These are phyloP conservation scores for Fibroporia radiculosa DNA, from an alignment of 768 basidiomycete species.

Conservation along the genomic window DNA sequence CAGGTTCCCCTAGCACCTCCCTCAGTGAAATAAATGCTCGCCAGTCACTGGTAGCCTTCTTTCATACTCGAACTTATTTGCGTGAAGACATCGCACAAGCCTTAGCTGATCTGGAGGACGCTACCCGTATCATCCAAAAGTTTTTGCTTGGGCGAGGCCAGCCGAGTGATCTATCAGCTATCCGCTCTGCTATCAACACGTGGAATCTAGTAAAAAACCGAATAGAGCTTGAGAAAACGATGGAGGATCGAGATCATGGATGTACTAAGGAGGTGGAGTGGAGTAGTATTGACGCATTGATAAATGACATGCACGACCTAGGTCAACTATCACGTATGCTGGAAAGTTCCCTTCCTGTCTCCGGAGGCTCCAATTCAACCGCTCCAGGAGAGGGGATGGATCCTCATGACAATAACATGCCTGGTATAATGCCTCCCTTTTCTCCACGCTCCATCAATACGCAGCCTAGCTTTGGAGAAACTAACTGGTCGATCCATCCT, in stretches of 20 bases:
- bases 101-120: constrained; percentile 58
- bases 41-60: constrained; percentile 72
- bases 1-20: constrained; percentile 82
- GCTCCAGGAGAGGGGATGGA: not conserved
- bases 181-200: constrained; percentile 51
- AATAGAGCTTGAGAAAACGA: constrained; percentile 46
- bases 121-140: constrained; percentile 67
- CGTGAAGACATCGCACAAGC: constrained; percentile 52
- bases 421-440: not conserved
- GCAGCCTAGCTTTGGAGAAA: constrained; percentile 16
- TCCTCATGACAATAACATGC: not conserved
- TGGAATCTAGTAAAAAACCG: constrained; percentile 50
- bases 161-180: constrained; percentile 52
- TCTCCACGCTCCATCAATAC: constrained; percentile 2
- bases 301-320: constrained; percentile 46
- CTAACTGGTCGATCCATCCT: constrained; percentile 58
- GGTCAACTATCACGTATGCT: constrained; percentile 50
- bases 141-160: constrained; percentile 66
- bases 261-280: constrained; percentile 34
- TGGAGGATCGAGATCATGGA: constrained; percentile 33
- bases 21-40: constrained; percentile 61
- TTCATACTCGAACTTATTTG: constrained; percentile 52
- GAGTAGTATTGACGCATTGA: constrained; percentile 45
- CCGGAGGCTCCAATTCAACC: constrained; percentile 16
- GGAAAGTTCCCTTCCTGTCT: constrained; percentile 15